Evolutionary conservation across 148 eudicot species (phyloP), one percentile per base, ranked within the genome.

Genomic region (Chenopodium quinoa): DNA sequence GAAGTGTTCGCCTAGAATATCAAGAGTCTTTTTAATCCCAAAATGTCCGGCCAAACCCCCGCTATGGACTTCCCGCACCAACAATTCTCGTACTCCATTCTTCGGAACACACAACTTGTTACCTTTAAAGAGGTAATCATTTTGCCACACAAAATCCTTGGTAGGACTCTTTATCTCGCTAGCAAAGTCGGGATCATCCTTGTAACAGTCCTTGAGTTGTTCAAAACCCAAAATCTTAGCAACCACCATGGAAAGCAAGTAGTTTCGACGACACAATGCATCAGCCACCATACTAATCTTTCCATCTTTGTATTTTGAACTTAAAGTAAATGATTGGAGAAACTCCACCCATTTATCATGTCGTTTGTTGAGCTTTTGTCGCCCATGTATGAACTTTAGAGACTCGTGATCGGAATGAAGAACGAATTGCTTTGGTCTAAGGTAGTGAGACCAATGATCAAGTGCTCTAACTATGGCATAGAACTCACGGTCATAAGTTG

Each of bases 301-400:
- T 0, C 62, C 62, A 17, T 74, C 20, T 4, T 25, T 74, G 77
- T 74, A 31, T 1, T 17, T 75, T 1, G 46, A 25, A 14, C 4
- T 25, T 0, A 37, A 75, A 1, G 46, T 13, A 27, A 75, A 54
- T 12, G 67, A 75, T 31, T 75, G 48, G 3, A 75, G 46, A 17
- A 75, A 75, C 7, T 54, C 46, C 23, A 75, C 78, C 78, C 64
- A 75, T 12, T 75, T 75, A 2, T 25, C 78, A 75, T 75, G 78
- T 1, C 66, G 17, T 2, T 31, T 5, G 27, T 52, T 75, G 10
- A 32, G 44, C 19, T 75, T 75, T 17, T 75, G 48, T 29, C 58
- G 25, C 0, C 78, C 66, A 75, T 75, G 2, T 4, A 75, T 75
- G 46, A 11, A 75, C 1, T 54, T 54, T 1, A 75, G 11, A 0